Base-by-base conservation (phyloP, 2,329 filamentous ascomycete genomes). In the Ceratocystiopsis minuta region DNA sequence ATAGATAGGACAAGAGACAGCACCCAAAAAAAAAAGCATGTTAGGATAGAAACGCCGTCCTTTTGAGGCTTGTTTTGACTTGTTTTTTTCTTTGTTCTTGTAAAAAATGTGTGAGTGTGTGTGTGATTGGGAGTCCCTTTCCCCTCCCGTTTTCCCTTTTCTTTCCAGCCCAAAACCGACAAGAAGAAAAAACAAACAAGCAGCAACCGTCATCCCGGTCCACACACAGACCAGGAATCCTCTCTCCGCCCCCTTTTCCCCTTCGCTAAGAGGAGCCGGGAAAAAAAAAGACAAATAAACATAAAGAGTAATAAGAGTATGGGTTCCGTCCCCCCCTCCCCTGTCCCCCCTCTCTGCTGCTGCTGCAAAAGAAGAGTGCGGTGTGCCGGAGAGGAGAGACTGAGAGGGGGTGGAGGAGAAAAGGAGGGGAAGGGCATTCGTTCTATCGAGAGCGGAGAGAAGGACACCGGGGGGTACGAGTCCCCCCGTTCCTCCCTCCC, bases 41-140 rank as follows among this genome's bases (percentile, higher is more conserved):
- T 35, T 16, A 35, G 34, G 32, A 33, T 14, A 33, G 15, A 33
- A 33, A 33, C 7, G 4, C 15, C 32, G 32, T 33, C 15, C 13
- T 12, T 11, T 32, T 33, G 24, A 28, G 24, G 24, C 24, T 33
- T 33, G 12, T 33, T 14, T 33, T 33, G 32, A 15, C 15, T 33
- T 33, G 32, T 18, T 16, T 28, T 42, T 40, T 38, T 28, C 38
- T 38, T 43, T 42, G 31, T 40, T 36, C 42, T 28, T 28, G 24
- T 6, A 10, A 20, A 28, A 28, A 9, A 28, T 28, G 24, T 28
- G 24, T 28, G 24, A 10, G 24, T 28, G 24, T 28, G 24, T 6
- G 24, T 28, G 20, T 20, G 20, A 20, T 28, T 28, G 24, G 24
- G 24, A 10, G 24, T 34, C 15, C 33, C 16, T 37, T 15, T 37